A percentile compares a stretch with the other conserved stretches of the same genome.
Evolutionary conservation across 257 asterid species (phyloP).

Genomic region (Gentiana macrophylla): DNA sequence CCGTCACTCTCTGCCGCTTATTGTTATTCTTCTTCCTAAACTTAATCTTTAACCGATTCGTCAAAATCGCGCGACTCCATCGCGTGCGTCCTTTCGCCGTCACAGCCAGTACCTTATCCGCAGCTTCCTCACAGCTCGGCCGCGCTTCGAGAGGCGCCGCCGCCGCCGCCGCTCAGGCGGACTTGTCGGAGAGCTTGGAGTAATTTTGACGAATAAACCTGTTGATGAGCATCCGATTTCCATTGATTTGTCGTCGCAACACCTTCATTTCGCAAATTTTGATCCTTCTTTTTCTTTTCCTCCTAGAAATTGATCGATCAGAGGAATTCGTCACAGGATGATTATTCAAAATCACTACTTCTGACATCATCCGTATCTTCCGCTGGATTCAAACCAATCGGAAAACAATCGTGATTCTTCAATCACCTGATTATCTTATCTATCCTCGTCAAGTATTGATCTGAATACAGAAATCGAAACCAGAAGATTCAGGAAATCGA

Average conservation of each 20-base stretch:
- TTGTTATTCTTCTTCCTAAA: slow-evolving; percentile 46
- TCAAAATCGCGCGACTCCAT: slow-evolving; percentile 91
- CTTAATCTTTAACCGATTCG: slow-evolving; percentile 60
- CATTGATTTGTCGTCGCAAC: slow-evolving; percentile 21
- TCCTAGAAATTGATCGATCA: slow-evolving; percentile 26
- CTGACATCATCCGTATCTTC: too few relatives aligned
- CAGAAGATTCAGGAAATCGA: too few relatives aligned
- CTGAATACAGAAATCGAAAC: too few relatives aligned
- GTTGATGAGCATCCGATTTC: slow-evolving; percentile 75
- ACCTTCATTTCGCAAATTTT: slow-evolving; percentile 12
- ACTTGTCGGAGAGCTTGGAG: slow-evolving; percentile 75
- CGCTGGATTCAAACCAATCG: too few relatives aligned
- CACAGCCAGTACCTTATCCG: slow-evolving; percentile 62
- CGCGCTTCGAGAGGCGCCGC: slow-evolving; percentile 11
- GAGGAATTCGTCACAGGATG: slow-evolving; percentile 36
- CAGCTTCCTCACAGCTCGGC: slow-evolving; percentile 63
- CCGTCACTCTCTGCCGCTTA: slow-evolving; percentile 34
- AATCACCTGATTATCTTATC: too few relatives aligned
- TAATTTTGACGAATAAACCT: slow-evolving; percentile 70
- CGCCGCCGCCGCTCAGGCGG: slow-evolving; percentile 23
- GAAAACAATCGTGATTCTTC: too few relatives aligned
- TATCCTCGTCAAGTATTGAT: too few relatives aligned
- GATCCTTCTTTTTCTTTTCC: slow-evolving; percentile 42
- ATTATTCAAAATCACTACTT: background rate
- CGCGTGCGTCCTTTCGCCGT: slow-evolving; percentile 76